Conservation (phyloP, 192 early-diverging fungal species). For the Coemansia sp. region DNA sequence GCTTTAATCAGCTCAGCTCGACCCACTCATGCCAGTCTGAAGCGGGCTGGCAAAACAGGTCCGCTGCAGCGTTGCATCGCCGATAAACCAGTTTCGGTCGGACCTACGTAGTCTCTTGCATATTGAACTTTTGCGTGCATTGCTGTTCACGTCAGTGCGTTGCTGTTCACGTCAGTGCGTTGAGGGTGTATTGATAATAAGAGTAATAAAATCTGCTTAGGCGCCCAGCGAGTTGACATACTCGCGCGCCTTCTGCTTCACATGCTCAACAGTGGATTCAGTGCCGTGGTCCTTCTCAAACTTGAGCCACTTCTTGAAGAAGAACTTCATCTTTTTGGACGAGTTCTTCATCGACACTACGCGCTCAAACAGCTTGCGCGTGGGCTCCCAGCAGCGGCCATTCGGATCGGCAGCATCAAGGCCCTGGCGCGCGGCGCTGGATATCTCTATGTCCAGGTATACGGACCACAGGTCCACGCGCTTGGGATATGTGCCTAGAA, state of each 20-base stretch:
- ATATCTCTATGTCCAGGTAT: constrained; percentile 96
- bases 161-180: background rate
- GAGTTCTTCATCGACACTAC: constrained; percentile 87
- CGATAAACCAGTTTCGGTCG: background rate
- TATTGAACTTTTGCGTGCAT: background rate
- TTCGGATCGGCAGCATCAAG: constrained; percentile 14
- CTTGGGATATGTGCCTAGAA: constrained; percentile 91
- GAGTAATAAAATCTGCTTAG: background rate
- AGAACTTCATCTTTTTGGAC: constrained; percentile 98
- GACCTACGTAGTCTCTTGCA: background rate
- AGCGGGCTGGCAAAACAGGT: background rate
- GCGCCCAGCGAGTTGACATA: constrained; percentile 65
- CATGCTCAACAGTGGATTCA: constrained; percentile 76
- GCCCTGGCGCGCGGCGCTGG: constrained; percentile 47
- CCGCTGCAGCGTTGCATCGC: constrained; percentile 1
- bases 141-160: background rate
- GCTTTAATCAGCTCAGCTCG: background rate
- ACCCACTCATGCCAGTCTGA: background rate
- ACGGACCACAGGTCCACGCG: constrained; percentile 94
- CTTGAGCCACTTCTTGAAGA: constrained; percentile 97
- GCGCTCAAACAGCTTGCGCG: constrained; percentile 81
- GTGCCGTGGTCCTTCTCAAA: constrained; percentile 90
- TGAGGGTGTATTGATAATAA: background rate
- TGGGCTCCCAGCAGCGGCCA: constrained; percentile 39
- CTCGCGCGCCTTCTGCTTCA: constrained; percentile 82